Conservation (phyloP, 106 monocot species). For the Agapanthus africanus region DNA sequence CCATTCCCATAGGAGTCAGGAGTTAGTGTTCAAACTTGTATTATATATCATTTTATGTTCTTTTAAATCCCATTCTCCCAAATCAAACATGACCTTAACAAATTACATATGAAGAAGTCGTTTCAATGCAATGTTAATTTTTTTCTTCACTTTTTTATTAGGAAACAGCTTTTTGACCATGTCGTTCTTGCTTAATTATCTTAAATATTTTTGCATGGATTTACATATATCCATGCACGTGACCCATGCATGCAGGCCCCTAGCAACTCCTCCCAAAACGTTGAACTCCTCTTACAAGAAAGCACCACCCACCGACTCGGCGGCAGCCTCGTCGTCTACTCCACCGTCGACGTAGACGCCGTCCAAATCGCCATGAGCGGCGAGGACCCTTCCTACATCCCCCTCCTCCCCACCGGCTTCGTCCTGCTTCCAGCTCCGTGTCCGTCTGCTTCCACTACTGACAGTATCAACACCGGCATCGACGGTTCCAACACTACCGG, state of each 20-base stretch:
- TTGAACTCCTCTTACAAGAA: constrained; percentile 94
- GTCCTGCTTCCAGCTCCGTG: constrained; percentile 47
- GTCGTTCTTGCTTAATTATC: neutral
- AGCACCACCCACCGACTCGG: constrained; percentile 84
- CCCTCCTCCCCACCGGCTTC: constrained; percentile 83
- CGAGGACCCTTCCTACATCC: constrained; percentile 84
- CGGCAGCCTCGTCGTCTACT: constrained; percentile 77
- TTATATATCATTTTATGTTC: too few species aligned
- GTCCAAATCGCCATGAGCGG: constrained; percentile 78
- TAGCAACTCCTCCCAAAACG: constrained; percentile 94
- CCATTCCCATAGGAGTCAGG: too few species aligned
- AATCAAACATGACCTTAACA: too few species aligned
- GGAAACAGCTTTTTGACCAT: neutral
- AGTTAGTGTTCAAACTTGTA: too few species aligned
- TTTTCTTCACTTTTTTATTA: neutral
- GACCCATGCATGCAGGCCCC: constrained; percentile 33
- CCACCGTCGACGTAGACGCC: constrained; percentile 73
- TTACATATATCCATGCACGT: constrained; percentile 18
- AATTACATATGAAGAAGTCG: too few species aligned
- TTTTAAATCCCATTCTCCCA: too few species aligned
- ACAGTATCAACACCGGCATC: neutral
- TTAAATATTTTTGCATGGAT: neutral
- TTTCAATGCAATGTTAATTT: too few species aligned
- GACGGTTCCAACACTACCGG: too few species aligned
- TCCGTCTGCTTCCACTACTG: neutral